Evolutionary conservation across 768 basidiomycete genomes (phyloP), one percentile per base, ranked within the genome.

Genomic region (Rhizopogon vulgaris): DNA sequence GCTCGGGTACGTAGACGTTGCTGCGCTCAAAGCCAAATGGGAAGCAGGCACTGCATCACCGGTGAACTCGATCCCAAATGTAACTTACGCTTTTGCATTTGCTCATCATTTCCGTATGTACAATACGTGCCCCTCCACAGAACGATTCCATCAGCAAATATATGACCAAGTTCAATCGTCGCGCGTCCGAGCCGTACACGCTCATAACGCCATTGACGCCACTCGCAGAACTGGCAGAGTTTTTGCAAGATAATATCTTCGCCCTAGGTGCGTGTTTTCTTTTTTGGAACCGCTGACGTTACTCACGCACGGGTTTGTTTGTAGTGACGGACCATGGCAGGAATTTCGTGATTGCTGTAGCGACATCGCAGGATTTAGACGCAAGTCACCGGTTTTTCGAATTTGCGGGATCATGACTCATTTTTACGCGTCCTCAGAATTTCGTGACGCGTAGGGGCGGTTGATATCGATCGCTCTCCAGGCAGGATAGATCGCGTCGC

Each of bases 281-380:
- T 12, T 36, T 9, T 36, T 37, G 17, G n/a, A 28, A 28, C 8
- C 22, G 6, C 40, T 56, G 32, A 62, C 36, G 2, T 25, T 41
- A 38, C 22, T 22, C 22, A 22, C 22, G 22, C 22, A 22, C 22
- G 22, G 22, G 3, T 22, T 22, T 22, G 3, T 22, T 34, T 48
- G 17, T 56, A 93, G 94, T 95, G 36, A 94, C 94, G 4, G 94
- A 96, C 67, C 69, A 72, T 41, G 76, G 76, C 48, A 81, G 89
- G 52, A 90, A 91, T 63, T 93, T 93, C 53, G 89, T 93, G 3
- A 77, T 92, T 14, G 90, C 76, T 1, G 82, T 93, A 0, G 90
- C 86, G 1, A 93, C 90, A 17, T 63, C 72, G 15, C 83, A 90
- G 27, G 90, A 93, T 63, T 70, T 93, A 17, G 80, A 89, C 62